These are phyloP conservation scores for Penicillium frequentans DNA, from an alignment of 2,329 filamentous ascomycete species.

Conservation along the genomic window DNA sequence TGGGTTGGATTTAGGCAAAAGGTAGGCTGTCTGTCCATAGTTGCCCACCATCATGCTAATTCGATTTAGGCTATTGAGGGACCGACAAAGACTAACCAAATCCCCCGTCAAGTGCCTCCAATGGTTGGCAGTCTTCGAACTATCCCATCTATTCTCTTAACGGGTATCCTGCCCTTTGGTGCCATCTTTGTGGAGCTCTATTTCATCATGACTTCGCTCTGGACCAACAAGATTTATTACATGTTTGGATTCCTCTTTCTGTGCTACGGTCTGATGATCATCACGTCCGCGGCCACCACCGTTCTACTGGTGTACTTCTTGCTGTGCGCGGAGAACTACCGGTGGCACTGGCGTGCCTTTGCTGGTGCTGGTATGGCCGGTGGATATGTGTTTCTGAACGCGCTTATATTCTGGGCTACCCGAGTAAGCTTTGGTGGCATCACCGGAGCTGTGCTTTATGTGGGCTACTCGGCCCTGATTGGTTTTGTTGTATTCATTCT, in stretches of 20 bases:
- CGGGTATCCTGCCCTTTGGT: conserved; percentile 89
- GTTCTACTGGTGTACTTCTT: conserved; percentile 95
- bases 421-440: conserved; percentile 82
- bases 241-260: conserved; percentile 99
- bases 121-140: conserved; percentile 79
- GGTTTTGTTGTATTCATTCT: conserved; percentile 91
- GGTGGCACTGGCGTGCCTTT: conserved; percentile 98
- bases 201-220: conserved; percentile 99
- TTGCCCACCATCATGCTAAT: neutral
- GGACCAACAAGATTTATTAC: conserved; percentile 99
- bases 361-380: conserved; percentile 87
- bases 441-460: conserved; percentile 84
- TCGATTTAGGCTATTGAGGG: conserved; percentile 60
- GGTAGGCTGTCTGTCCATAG: conserved; percentile 25
- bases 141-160: conserved; percentile 85
- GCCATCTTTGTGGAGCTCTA: conserved; percentile 98
- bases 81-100: conserved; percentile 94
- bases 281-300: conserved; percentile 89
- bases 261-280: conserved; percentile 95
- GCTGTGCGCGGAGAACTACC: conserved; percentile 94
- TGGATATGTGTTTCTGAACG: conserved; percentile 88
- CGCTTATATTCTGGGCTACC: conserved; percentile 85
- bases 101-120: conserved; percentile 92
- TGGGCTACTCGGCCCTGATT: conserved; percentile 88
- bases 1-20: conserved; percentile 86